Percentiles rank a stretch among this genome's conserved stretches.
Evolutionary conservation across 2,329 filamentous ascomycete genomes (phyloP).

Genomic region (Fusarium sacchari): DNA sequence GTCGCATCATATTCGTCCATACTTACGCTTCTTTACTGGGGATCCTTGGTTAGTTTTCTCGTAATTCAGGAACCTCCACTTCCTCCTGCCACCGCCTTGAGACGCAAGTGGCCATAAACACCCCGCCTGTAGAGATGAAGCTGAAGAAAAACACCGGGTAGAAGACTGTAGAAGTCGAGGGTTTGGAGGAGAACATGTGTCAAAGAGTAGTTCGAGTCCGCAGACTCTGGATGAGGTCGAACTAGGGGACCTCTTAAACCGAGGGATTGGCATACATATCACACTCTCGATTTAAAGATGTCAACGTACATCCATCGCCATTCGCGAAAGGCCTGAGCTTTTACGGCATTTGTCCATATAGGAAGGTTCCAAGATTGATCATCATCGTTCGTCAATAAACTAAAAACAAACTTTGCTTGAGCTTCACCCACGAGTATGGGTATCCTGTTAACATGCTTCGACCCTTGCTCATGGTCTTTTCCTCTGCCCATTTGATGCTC

Average conservation of each 20-base stretch:
- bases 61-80: slow-evolving; percentile 24
- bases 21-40: slow-evolving; percentile 9
- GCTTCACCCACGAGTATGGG: neutral
- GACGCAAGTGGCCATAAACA: slow-evolving; percentile 16
- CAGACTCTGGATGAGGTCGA: neutral
- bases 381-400: neutral
- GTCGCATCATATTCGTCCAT: slow-evolving; percentile 30
- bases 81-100: slow-evolving; percentile 17
- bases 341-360: slow-evolving; percentile 3
- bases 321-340: neutral
- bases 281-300: neutral
- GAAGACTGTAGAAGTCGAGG: neutral
- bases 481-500: slow-evolving; percentile 17
- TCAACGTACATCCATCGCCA: slow-evolving; percentile 7
- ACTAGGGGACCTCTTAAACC: neutral
- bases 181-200: neutral
- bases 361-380: neutral
- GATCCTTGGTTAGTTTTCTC: slow-evolving; percentile 21
- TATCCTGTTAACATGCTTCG: neutral
- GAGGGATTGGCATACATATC: neutral
- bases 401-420: slow-evolving; percentile 12
- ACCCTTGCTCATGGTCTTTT: neutral
- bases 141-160: neutral
- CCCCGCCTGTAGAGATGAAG: slow-evolving; percentile 27
- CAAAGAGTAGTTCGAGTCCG: neutral